phyloP scores from a whole-genome alignment of 1,284 basidiomycete genomes.

The Cystobasidiaceae sp. region DNA sequence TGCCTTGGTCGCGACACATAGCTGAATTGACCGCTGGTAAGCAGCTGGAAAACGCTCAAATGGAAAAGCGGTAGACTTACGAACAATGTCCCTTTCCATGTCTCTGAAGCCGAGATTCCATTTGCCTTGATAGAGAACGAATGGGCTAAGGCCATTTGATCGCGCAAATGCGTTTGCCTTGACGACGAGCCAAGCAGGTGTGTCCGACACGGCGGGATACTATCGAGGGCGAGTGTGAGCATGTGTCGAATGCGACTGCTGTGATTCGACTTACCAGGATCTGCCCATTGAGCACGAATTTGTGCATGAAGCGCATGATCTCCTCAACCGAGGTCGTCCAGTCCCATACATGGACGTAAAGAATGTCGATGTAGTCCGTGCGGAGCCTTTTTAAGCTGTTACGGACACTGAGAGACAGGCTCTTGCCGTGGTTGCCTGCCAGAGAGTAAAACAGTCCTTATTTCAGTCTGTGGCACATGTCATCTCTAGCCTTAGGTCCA shows the following conservation, averaged over 20 bases:
- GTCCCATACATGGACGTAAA: too few species aligned
- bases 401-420: conserved; percentile 50
- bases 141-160: conserved; percentile 52
- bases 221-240: too few species aligned
- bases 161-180: conserved; percentile 55
- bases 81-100: conserved; percentile 59
- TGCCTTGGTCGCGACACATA: conserved; percentile 52
- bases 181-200: conserved; percentile 56
- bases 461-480: neutral
- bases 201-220: conserved; percentile 52
- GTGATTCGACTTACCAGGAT: too few species aligned
- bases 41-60: neutral
- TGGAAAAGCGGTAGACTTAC: neutral
- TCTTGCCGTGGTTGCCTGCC: conserved; percentile 49
- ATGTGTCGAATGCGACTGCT: too few species aligned
- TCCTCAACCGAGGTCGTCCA: conserved; percentile 56
- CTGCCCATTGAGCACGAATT: conserved; percentile 51
- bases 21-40: conserved; percentile 37
- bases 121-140: conserved; percentile 57
- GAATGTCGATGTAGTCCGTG: too few species aligned
- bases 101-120: conserved; percentile 54
- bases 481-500: neutral
- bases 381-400: neutral
- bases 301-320: conserved; percentile 55
- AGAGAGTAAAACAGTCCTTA: neutral